These are phyloP conservation scores for Coemansia asiatica DNA, from an alignment of 192 early-diverging fungal genomes.

Conservation along the genomic window DNA sequence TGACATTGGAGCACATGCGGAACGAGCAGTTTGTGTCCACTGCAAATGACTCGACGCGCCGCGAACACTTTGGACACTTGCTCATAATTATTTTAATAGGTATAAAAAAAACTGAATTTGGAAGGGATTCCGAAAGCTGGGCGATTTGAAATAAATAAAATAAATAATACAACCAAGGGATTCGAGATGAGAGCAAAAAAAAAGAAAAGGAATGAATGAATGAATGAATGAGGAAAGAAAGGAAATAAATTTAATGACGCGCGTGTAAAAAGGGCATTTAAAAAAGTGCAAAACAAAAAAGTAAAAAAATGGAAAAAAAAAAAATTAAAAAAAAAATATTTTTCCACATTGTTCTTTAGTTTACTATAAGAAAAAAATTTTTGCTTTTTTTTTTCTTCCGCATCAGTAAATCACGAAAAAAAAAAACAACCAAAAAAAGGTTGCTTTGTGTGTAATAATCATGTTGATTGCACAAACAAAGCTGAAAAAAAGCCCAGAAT, in stretches of 20 bases:
- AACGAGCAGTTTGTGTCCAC: slow-evolving; percentile 53
- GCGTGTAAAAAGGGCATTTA: not conserved
- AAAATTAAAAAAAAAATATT: slow-evolving; percentile 9
- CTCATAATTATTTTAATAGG: not conserved
- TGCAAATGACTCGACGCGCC: slow-evolving; percentile 24
- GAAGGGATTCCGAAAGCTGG: not conserved
- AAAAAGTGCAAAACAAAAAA: slow-evolving; percentile 12
- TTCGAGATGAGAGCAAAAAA: slow-evolving; percentile 1
- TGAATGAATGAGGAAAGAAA: slow-evolving; percentile 18
- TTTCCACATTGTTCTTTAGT: not conserved
- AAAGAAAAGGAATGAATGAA: not conserved
- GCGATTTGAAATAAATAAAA: not conserved
- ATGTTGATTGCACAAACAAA: too few species aligned
- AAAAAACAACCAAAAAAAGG: too few species aligned
- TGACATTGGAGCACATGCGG: slow-evolving; percentile 40
- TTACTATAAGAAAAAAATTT: slow-evolving; percentile 6
- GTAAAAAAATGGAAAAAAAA: slow-evolving; percentile 13
- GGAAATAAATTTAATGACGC: not conserved
- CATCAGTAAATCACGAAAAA: not conserved
- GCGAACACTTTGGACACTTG: slow-evolving; percentile 38
- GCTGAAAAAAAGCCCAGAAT: not conserved
- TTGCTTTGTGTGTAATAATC: too few species aligned
- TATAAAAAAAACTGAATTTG: not conserved
- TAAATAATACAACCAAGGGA: not conserved
- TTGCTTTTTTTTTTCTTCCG: not conserved